Conservation (phyloP, 2,329 filamentous ascomycete species). For the Calonectria ilicicola region DNA sequence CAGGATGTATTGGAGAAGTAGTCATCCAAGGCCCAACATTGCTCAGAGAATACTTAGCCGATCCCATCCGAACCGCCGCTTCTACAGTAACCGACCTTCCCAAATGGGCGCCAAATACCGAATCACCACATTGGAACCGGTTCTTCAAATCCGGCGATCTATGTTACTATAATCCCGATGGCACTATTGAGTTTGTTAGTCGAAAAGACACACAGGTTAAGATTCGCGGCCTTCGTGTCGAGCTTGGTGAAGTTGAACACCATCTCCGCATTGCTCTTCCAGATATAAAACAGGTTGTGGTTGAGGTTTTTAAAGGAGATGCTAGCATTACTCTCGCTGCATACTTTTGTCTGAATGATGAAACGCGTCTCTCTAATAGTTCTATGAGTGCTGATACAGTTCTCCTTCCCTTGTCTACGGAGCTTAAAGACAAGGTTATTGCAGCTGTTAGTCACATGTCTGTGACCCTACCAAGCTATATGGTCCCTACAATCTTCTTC, state of each 20-base stretch:
- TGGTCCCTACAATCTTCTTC: constrained; percentile 34
- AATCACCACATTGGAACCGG: constrained; percentile 14
- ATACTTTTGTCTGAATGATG: constrained; percentile 5
- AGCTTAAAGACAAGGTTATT: neutral
- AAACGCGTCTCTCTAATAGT: neutral
- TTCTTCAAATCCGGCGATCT: constrained; percentile 40
- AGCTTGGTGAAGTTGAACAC: constrained; percentile 30
- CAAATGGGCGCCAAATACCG: constrained; percentile 28
- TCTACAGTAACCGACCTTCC: constrained; percentile 36
- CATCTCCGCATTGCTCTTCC: constrained; percentile 3
- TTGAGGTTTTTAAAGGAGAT: constrained; percentile 7
- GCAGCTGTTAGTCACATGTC: neutral
- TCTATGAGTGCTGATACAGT: neutral
- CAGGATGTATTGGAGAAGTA: neutral
- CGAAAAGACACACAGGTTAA: constrained; percentile 68
- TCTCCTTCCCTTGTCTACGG: neutral
- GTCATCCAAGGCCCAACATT: no score
- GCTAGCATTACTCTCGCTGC: constrained; percentile 8
- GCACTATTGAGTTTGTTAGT: constrained; percentile 55
- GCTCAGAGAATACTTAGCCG: neutral
- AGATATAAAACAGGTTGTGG: neutral
- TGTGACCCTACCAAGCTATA: constrained; percentile 28
- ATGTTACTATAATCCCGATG: constrained; percentile 46
- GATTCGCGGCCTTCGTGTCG: constrained; percentile 60
- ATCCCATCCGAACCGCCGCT: neutral